Base-by-base conservation (phyloP, 2,329 filamentous ascomycete species). In the Xylogone sp. region DNA sequence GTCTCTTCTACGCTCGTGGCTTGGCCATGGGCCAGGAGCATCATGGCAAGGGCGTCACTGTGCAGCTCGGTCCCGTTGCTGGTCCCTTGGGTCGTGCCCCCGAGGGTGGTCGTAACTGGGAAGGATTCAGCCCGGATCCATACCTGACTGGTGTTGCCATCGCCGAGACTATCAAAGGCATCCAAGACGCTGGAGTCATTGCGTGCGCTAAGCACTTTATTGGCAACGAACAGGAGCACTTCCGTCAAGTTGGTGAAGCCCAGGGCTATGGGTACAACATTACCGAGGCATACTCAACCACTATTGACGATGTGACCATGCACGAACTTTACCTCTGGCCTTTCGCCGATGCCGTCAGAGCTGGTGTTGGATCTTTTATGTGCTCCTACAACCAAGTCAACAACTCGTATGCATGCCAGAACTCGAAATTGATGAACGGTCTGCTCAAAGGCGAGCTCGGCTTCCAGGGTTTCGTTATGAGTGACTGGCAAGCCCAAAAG, bases 371-470 rank as follows among this genome's bases (percentile, higher is more conserved):
- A 1, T 86, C 85, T 3, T 75, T 95, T 51, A 96, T 96, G 91
- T 92, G 90, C 68, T 84, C 85, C 1, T 96, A 96, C 61, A 87
- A 90, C 62, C 86, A 88, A 62, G 66, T 91, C 68, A 95, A 95
- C 73, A 90, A 90, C 68, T 89, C 83, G 7, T 90, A 90, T 59
- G 78, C 71, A 19, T 94, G 90, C 69, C 87, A 93, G 62, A 94
- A 94, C 72, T 87, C 84, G 24, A 84, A 87, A 62, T 69, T 87
- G 9, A 71, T 90, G 58, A 94, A 94, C 64, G 82, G 84, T 43
- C 70, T 94, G 2, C 75, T 94, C 59, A 94, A 94, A 72, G 79
- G 80, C 22, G 88, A 94, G 69, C 75, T 93, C 1, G 88, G 87
- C 42, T 93, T 93, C 71, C 87, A 90, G 59, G 88, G 88, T 0